Base-by-base conservation (phyloP, 768 basidiomycete genomes). In the Panaeolus papilionaceus region DNA sequence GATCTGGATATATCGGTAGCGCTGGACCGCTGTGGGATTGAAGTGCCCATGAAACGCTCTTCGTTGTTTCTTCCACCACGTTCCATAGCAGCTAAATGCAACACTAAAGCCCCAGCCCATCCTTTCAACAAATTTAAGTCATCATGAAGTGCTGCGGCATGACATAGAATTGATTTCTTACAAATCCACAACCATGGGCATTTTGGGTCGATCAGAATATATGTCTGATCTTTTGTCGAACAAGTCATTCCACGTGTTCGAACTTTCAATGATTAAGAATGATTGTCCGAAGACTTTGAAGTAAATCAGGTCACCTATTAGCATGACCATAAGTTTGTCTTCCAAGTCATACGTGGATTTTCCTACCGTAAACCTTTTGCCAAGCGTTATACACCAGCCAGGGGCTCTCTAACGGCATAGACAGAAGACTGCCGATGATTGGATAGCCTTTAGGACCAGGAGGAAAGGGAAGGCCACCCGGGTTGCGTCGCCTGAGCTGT, bases 231-330 rank as follows among this genome's bases (percentile, higher is more conserved):
- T 81, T 39, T 76, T 74, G 58, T 86, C 85, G 42, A 89, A 78
- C 11, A 89, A 76, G 54, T 86, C 85, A 33, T 77, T 71, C 2
- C 79, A 82, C 12, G 79, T 76, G 61, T 77, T 77, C 42, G 76
- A 76, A n/a, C 80, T 80, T 74, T 84, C 87, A 16, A 89, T 72
- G 67, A 88, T 73, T 58, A 89, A 75, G 14, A 82, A 85, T 72
- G 18, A 87, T 71, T 45, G 82, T 79, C 1, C 84, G 80, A 83
- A 62, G 26, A 62, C 73, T 20, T 74, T 80, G 49, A n/a, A 38
- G 16, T 62, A 61, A 4, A 18, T 18, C 47, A 64, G 65, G 18
- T 26, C 42, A 20, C 12, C 18, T 49, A 58, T 38, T 16, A 16
- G 11, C 14, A 11, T 12, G 11, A 28, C 33, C 3, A 33, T 61